Evolutionary conservation across 441 rosid species (phyloP).

Genomic region (Sinapis alba): DNA sequence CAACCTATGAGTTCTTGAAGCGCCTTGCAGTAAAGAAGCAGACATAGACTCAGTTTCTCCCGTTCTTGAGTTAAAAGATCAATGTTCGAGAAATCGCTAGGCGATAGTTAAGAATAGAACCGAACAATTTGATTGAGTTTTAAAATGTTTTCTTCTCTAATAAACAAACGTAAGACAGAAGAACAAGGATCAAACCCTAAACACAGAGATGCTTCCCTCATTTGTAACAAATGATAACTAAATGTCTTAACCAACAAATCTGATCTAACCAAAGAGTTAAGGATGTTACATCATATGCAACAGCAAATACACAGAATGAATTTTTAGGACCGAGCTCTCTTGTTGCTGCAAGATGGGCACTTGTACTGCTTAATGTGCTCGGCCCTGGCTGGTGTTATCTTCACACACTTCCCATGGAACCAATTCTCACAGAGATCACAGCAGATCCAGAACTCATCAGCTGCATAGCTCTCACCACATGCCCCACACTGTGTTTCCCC

Average conservation of each 20-base stretch:
- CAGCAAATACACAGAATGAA: conserved; percentile 34
- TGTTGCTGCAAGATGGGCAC: conserved; percentile 76
- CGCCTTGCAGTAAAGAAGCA: conserved; percentile 57
- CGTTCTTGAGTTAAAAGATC: background rate
- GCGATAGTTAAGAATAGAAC: background rate
- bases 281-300: conserved; percentile 43
- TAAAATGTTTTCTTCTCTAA: conserved; percentile 23
- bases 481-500: conserved; percentile 76
- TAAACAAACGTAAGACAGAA: conserved; percentile 25
- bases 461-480: conserved; percentile 70
- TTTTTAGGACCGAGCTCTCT: conserved; percentile 59
- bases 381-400: conserved; percentile 76
- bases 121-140: conserved; percentile 5
- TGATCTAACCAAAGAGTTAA: conserved; percentile 52
- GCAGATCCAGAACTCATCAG: conserved; percentile 76
- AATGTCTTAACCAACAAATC: conserved; percentile 38
- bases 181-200: conserved; percentile 26
- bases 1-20: conserved; percentile 69
- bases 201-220: conserved; percentile 24
- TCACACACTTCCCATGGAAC: conserved; percentile 78
- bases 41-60: conserved; percentile 11
- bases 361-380: conserved; percentile 73
- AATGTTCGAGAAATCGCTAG: background rate
- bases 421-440: conserved; percentile 73
- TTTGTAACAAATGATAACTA: background rate